A percentile compares a stretch with the other conserved stretches of the same genome.
These are phyloP conservation scores for Penicillium sp. DNA, from an alignment of 2,329 filamentous ascomycete species.

Conservation along the genomic window DNA sequence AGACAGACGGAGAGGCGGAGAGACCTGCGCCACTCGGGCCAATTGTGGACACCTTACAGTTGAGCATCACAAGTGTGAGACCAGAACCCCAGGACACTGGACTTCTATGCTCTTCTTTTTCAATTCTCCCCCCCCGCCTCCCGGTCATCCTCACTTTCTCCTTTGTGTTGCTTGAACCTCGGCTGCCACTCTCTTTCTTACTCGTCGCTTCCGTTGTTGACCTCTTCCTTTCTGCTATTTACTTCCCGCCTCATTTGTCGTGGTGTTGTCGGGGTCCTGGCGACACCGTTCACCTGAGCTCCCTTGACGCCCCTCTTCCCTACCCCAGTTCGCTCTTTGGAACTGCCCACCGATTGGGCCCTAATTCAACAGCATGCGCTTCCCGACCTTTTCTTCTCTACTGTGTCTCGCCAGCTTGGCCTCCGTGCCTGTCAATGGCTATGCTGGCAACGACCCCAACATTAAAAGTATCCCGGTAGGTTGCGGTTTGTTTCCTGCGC, in stretches of 20 bases:
- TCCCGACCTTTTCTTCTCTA: constrained; percentile 40
- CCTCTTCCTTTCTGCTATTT: constrained; percentile 10
- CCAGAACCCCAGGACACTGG: background rate
- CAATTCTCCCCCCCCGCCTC: background rate
- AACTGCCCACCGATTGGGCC: constrained; percentile 22
- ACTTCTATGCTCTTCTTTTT: background rate
- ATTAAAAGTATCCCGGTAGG: constrained; percentile 69
- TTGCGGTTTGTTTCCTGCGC: constrained; percentile 7
- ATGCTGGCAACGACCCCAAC: constrained; percentile 56
- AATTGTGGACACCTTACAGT: constrained; percentile 10
- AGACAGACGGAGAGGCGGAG: too few relatives aligned
- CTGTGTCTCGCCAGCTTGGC: constrained; percentile 42
- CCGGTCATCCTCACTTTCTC: background rate
- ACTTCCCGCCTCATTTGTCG: constrained; percentile 9
- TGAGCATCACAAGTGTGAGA: background rate
- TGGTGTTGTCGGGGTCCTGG: constrained; percentile 31
- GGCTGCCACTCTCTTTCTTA: constrained; percentile 1
- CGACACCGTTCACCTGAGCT: constrained; percentile 22
- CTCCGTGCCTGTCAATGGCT: constrained; percentile 39
- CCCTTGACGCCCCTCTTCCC: constrained; percentile 11
- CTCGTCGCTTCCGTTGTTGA: background rate
- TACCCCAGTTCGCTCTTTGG: constrained; percentile 29
- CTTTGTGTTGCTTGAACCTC: background rate
- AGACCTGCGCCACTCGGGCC: background rate
- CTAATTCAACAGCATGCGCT: constrained; percentile 34